Evolutionary conservation across 495 filamentous ascomycete genomes (phyloP).

Genomic region (Aspergillus hancockii): DNA sequence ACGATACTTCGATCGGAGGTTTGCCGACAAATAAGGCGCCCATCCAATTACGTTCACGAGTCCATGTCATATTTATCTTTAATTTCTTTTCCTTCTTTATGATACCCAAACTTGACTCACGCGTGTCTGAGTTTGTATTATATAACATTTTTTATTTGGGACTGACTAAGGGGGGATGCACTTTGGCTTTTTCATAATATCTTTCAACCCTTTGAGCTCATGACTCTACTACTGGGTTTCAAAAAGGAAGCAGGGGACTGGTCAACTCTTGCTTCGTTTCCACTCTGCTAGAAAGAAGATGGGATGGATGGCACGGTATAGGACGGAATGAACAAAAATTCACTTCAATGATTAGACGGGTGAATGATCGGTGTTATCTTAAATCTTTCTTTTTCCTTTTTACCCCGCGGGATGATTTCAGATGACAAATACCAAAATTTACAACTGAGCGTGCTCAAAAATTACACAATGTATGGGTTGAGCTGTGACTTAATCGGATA

Average conservation of each 20-base stretch:
- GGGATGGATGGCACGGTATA: neutral
- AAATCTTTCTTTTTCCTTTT: neutral
- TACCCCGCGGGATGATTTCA: neutral
- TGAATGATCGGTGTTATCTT: conserved; percentile 17
- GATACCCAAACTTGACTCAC: conserved; percentile 46
- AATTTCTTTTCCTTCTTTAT: conserved; percentile 25
- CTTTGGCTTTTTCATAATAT: neutral
- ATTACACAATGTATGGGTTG: neutral
- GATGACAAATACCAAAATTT: neutral
- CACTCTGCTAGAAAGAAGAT: neutral
- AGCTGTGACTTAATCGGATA: neutral
- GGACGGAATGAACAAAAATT: neutral
- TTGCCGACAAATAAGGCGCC: conserved; percentile 48
- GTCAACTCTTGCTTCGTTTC: neutral
- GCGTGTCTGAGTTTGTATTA: conserved; percentile 37
- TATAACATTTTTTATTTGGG: conserved; percentile 10
- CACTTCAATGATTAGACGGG: conserved; percentile 16
- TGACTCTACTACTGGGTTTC: neutral
- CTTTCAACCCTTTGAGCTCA: neutral
- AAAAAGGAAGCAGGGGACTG: neutral
- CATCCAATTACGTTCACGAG: conserved; percentile 1
- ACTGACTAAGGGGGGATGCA: neutral
- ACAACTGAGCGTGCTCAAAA: neutral
- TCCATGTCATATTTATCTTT: conserved; percentile 3
- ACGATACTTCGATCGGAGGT: conserved; percentile 79